Percentiles rank a stretch among this genome's conserved stretches.
Evolutionary conservation across 257 asterid genomes (phyloP).

Genomic region (Coffea canephora): DNA sequence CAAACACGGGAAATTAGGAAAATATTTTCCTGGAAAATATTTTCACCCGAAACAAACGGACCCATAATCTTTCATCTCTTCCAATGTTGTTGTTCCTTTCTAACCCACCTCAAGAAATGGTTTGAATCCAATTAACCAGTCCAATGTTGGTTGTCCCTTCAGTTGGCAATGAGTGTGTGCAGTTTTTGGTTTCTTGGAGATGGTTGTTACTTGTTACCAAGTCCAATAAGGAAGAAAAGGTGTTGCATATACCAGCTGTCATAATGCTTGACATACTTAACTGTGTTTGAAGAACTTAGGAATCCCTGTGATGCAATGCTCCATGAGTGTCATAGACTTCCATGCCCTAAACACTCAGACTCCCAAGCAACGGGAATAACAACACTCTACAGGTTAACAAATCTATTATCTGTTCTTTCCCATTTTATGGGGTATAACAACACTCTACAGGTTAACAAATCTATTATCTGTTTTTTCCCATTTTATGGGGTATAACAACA

Average conservation of each 20-base stretch:
- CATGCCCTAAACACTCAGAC: neutral
- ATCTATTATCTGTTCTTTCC: neutral
- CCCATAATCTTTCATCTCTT: neutral
- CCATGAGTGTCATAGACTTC: neutral
- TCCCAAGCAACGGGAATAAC: neutral
- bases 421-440: neutral
- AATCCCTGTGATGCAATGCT: neutral
- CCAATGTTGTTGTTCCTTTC: neutral
- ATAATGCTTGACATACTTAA: neutral
- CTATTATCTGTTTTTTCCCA: neutral
- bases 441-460: neutral
- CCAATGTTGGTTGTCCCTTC: too few species aligned
- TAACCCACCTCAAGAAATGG: too few species aligned
- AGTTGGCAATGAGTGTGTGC: neutral
- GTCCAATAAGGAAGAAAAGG: neutral
- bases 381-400: neutral
- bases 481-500: neutral
- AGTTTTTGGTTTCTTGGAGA: neutral
- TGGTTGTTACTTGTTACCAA: neutral
- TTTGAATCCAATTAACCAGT: neutral
- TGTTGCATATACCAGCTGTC: neutral
- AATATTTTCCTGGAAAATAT: too few species aligned
- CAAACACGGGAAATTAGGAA: too few species aligned
- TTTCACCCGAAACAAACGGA: too few species aligned
- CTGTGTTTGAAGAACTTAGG: neutral